phyloP scores from a whole-genome alignment of 768 basidiomycete species.

The Suillus clintonianus region DNA sequence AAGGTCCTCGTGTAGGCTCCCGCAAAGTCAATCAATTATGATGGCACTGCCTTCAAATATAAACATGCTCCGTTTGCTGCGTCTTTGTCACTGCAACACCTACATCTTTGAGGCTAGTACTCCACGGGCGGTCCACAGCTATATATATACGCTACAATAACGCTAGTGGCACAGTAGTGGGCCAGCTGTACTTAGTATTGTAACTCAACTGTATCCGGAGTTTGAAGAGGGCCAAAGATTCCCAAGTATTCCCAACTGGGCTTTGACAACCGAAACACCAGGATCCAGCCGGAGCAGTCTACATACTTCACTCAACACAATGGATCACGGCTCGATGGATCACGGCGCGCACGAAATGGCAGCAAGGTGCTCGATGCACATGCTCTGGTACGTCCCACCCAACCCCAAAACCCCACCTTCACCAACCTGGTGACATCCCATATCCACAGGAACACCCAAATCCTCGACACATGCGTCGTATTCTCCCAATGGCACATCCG shows the following conservation, averaged over 20 bases:
- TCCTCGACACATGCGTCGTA: constrained; percentile 80
- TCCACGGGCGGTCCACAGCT: too few relatives aligned
- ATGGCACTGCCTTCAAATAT: neutral
- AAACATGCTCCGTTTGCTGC: neutral
- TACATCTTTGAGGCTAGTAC: too few relatives aligned
- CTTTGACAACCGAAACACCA: neutral
- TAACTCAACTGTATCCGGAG: neutral
- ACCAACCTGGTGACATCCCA: neutral
- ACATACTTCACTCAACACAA: neutral
- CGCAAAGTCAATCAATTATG: neutral
- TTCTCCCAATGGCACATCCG: constrained; percentile 78
- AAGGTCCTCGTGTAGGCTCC: neutral
- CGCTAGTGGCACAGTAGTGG: too few relatives aligned
- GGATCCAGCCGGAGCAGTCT: too few relatives aligned
- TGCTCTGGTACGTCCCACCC: constrained; percentile 63
- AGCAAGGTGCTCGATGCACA: constrained; percentile 68
- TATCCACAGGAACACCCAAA: constrained; percentile 60
- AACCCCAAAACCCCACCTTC: neutral
- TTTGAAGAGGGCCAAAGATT: neutral
- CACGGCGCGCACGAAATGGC: constrained; percentile 55
- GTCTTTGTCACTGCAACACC: too few relatives aligned
- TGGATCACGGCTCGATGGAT: constrained; percentile 33
- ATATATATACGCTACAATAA: too few relatives aligned
- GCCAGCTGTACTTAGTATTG: too few relatives aligned
- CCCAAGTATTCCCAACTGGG: neutral